Conservation (phyloP, 2,329 filamentous ascomycete species). For the Acrocalymma vagum region DNA sequence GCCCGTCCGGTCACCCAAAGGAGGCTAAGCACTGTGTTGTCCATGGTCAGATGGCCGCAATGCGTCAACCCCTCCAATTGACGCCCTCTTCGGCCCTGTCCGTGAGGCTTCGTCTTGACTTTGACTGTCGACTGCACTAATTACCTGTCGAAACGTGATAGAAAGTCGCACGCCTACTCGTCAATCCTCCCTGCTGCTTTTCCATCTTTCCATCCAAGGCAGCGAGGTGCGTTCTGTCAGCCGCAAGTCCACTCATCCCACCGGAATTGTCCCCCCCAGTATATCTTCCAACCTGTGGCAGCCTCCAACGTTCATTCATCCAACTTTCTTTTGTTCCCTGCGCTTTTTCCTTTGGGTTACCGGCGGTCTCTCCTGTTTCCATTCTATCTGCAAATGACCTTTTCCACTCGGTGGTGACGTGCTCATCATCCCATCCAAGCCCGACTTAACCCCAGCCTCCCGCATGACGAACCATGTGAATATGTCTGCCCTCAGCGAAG, state of each 20-base stretch:
- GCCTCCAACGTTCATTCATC: conserved; percentile 5
- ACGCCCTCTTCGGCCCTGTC: conserved; percentile 22
- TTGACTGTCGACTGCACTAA: conserved; percentile 23
- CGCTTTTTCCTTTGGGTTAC: background rate
- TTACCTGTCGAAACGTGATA: conserved; percentile 27
- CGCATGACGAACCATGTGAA: conserved; percentile 14
- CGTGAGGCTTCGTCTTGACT: too few relatives aligned
- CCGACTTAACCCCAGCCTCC: background rate
- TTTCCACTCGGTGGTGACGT: conserved; percentile 12
- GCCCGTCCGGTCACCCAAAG: conserved; percentile 20
- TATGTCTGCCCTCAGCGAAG: conserved; percentile 28
- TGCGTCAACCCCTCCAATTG: conserved; percentile 16
- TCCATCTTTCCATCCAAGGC: conserved; percentile 15
- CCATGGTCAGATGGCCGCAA: conserved; percentile 24
- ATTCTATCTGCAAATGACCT: conserved; percentile 9
- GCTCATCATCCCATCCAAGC: background rate
- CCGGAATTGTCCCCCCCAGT: conserved; percentile 13
- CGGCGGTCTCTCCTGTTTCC: conserved; percentile 2
- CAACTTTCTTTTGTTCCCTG: background rate
- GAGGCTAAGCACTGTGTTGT: conserved; percentile 10
- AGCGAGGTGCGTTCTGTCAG: conserved; percentile 18
- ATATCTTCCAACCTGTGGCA: conserved; percentile 24
- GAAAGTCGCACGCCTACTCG: conserved; percentile 20
- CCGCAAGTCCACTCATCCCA: conserved; percentile 16
- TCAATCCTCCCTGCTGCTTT: conserved; percentile 28